Evolutionary conservation across 345 rosid genomes (phyloP).

Genomic region (Lumnitzera racemosa): DNA sequence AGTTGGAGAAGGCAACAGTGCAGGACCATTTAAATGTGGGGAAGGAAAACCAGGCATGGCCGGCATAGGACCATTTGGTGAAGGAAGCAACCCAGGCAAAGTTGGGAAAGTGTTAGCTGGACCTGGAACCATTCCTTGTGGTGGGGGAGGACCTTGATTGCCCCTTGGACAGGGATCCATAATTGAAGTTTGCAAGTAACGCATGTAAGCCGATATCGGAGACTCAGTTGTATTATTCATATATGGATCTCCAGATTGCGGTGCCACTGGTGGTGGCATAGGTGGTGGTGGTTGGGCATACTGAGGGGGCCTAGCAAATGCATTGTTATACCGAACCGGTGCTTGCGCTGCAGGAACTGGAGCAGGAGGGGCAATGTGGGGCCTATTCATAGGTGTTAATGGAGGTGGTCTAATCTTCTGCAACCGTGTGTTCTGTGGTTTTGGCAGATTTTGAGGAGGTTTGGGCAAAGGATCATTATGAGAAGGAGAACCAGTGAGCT

Average conservation of each 20-base stretch:
- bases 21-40: constrained; percentile 52
- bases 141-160: constrained; percentile 30
- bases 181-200: constrained; percentile 65
- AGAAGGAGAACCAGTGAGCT: constrained; percentile 82
- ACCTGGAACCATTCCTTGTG: constrained; percentile 18
- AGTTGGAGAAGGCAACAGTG: constrained; percentile 67
- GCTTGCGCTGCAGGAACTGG: constrained; percentile 26
- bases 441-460: constrained; percentile 66
- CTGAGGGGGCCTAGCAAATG: constrained; percentile 24
- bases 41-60: constrained; percentile 44
- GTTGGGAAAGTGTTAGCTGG: constrained; percentile 32
- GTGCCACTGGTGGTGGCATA: constrained; percentile 21
- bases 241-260: constrained; percentile 31
- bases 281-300: constrained; percentile 35
- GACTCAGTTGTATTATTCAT: constrained; percentile 64
- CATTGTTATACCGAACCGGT: constrained; percentile 18
- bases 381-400: constrained; percentile 53
- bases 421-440: constrained; percentile 70
- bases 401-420: constrained; percentile 88
- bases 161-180: constrained; percentile 41
- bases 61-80: constrained; percentile 55
- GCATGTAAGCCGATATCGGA: constrained; percentile 76
- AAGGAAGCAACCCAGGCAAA: constrained; percentile 42
- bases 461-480: constrained; percentile 62
- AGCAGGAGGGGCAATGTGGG: constrained; percentile 32